Evolutionary conservation across 2,329 filamentous ascomycete genomes (phyloP).

Genomic region (Orbilia blumenaviensis): DNA sequence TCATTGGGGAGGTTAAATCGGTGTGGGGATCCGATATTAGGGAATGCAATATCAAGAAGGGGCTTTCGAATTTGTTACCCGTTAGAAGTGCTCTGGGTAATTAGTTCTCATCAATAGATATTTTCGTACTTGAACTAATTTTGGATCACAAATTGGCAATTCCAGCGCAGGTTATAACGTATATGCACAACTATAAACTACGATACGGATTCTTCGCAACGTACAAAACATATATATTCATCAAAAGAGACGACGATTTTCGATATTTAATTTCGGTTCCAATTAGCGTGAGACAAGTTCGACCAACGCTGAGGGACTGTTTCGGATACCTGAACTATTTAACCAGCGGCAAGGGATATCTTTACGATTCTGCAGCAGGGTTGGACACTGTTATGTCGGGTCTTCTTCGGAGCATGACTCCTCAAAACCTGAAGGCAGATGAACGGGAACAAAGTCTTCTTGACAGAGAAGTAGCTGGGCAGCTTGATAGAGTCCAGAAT

Average conservation of each 20-base stretch:
- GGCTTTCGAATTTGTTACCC: conserved; percentile 1
- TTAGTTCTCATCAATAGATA: background rate
- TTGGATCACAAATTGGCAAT: no score
- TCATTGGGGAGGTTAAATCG: conserved; percentile 1
- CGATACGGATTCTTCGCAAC: conserved; percentile 13
- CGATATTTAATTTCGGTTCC: background rate
- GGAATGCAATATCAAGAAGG: conserved; percentile 6
- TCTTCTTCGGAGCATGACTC: conserved; percentile 1
- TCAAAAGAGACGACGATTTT: conserved; percentile 15
- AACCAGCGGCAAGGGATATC: background rate
- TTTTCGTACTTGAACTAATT: no score
- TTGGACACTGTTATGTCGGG: background rate
- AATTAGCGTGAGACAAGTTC: background rate
- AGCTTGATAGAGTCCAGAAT: conserved; percentile 13
- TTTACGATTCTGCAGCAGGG: background rate
- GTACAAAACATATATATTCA: background rate
- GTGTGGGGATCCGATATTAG: conserved; percentile 15
- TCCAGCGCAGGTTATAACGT: background rate
- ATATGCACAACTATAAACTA: conserved; percentile 10
- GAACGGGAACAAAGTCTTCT: conserved; percentile 9
- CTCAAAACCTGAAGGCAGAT: conserved; percentile 3
- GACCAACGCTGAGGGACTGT: conserved; percentile 3
- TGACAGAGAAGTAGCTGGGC: background rate
- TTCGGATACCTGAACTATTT: conserved; percentile 1
- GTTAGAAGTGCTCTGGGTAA: background rate